phyloP scores from a whole-genome alignment of 148 eudicot genomes.

The Persicaria maculosa region DNA sequence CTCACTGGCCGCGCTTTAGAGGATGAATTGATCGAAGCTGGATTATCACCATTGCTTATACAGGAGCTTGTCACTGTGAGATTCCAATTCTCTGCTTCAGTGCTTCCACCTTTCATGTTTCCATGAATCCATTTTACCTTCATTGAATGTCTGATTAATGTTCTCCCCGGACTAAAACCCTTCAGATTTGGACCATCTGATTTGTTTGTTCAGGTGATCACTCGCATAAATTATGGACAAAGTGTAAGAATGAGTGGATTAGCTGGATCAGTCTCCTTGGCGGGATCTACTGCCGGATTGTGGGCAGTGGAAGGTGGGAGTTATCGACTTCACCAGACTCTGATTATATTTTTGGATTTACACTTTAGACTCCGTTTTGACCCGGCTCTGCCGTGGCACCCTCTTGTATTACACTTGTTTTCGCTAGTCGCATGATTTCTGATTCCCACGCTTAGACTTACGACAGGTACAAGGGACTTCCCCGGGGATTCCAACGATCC shows the following conservation, averaged over 20 bases:
- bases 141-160: not conserved
- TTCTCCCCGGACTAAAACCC: not conserved
- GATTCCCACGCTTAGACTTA: too few relatives aligned
- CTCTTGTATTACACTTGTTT: too few relatives aligned
- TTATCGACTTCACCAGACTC: too few relatives aligned
- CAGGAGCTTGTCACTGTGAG: conserved; percentile 83
- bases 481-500: too few relatives aligned
- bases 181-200: not conserved
- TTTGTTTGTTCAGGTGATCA: conserved; percentile 55
- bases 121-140: not conserved
- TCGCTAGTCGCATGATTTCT: too few relatives aligned
- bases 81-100: not conserved
- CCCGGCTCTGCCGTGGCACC: too few relatives aligned
- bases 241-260: conserved; percentile 85
- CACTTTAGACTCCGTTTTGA: too few relatives aligned
- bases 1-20: conserved; percentile 55
- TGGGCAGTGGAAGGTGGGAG: conserved; percentile 92
- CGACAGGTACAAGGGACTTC: too few relatives aligned
- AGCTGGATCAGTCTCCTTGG: conserved; percentile 93
- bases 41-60: conserved; percentile 65
- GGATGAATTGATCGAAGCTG: conserved; percentile 63
- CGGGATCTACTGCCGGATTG: conserved; percentile 76
- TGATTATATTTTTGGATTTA: too few relatives aligned
- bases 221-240: conserved; percentile 91
- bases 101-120: not conserved